Percentiles rank a stretch among this genome's conserved stretches.
Conservation (phyloP, 495 filamentous ascomycete genomes). For the Penicillium dipodomyicola region DNA sequence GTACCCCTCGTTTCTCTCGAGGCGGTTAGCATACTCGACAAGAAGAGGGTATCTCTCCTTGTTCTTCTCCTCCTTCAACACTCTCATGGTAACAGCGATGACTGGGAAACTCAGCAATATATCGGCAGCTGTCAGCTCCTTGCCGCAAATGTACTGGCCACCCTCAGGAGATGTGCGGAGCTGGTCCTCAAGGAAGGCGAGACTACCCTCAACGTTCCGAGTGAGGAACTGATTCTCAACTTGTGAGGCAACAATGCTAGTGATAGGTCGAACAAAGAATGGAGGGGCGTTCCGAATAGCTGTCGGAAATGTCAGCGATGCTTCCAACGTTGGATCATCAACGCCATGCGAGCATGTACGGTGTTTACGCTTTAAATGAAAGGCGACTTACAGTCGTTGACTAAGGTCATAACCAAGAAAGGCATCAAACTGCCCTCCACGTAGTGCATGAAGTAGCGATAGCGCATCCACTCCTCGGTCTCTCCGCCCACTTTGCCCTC, state of each 20-base stretch:
- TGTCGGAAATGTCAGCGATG: constrained; percentile 19
- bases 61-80: constrained; percentile 48
- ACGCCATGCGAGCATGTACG: neutral
- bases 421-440: constrained; percentile 78
- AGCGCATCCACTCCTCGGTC: constrained; percentile 72
- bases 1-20: constrained; percentile 63
- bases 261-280: constrained; percentile 84
- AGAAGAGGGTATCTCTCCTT: constrained; percentile 60
- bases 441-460: constrained; percentile 80
- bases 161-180: constrained; percentile 60
- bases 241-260: constrained; percentile 58
- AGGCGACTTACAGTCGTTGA: constrained; percentile 54
- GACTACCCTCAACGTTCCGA: constrained; percentile 61
- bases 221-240: constrained; percentile 59
- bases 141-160: constrained; percentile 70
- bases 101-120: constrained; percentile 78
- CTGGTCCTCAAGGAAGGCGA: constrained; percentile 70
- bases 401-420: constrained; percentile 56
- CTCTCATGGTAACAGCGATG: constrained; percentile 46
- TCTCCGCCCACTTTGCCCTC: constrained; percentile 62
- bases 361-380: neutral
- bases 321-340: neutral
- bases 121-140: constrained; percentile 71
- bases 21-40: constrained; percentile 57
- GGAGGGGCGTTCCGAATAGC: constrained; percentile 65